Percentiles rank a stretch among this genome's conserved stretches.
These are phyloP conservation scores for Spergularia azorica DNA, from an alignment of 179 eudicot species.

Conservation along the genomic window DNA sequence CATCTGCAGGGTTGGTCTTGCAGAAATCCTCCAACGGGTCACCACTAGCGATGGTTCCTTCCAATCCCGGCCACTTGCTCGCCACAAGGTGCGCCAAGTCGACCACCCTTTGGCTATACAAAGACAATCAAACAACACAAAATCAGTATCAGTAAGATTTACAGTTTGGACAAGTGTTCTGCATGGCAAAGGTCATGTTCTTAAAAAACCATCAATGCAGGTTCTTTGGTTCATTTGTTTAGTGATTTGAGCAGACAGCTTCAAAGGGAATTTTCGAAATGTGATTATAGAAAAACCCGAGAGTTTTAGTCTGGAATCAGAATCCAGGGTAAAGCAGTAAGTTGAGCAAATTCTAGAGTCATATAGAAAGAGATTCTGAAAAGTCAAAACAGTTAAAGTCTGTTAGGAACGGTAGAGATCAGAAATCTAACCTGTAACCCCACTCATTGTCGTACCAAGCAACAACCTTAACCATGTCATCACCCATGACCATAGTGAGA, in stretches of 20 bases:
- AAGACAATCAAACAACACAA: not conserved
- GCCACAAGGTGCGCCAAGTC: constrained; percentile 91
- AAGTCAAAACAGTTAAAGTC: too few species aligned
- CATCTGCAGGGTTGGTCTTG: constrained; percentile 73
- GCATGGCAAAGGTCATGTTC: not conserved
- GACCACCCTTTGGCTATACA: constrained; percentile 84
- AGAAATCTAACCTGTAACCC: constrained; percentile 78
- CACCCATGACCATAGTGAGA: constrained; percentile 99
- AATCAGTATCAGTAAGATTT: not conserved
- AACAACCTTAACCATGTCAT: constrained; percentile 96
- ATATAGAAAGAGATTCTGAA: too few species aligned
- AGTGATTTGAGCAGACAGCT: too few species aligned
- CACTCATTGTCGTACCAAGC: constrained; percentile 96
- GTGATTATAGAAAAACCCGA: not conserved
- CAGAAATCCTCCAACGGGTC: constrained; percentile 87
- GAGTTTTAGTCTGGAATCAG: not conserved
- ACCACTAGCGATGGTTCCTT: constrained; percentile 49
- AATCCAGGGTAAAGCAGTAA: not conserved
- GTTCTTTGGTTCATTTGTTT: too few species aligned
- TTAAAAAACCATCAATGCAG: too few species aligned
- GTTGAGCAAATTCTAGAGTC: not conserved
- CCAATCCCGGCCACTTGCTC: constrained; percentile 69
- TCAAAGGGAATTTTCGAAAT: not conserved
- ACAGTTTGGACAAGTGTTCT: not conserved
- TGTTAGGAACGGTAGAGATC: too few species aligned